Percentiles rank a stretch among this genome's conserved stretches.
These are phyloP conservation scores for Pleurotus eryngii DNA, from an alignment of 768 basidiomycete species.

Conservation along the genomic window DNA sequence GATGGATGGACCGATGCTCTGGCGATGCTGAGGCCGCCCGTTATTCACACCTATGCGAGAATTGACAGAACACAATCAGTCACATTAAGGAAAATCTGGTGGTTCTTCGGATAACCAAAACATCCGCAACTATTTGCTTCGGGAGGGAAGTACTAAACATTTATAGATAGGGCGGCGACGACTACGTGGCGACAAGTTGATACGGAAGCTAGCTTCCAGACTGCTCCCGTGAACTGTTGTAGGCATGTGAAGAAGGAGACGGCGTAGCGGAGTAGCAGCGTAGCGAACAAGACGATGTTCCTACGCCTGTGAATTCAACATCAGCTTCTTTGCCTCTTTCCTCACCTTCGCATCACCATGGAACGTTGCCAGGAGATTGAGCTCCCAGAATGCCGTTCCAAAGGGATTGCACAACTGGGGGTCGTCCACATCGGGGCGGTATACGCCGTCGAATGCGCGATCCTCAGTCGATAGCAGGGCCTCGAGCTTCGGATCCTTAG, in stretches of 20 bases:
- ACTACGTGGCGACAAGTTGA: not conserved
- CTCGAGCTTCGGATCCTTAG: constrained; percentile 77
- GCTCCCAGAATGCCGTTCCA: constrained; percentile 84
- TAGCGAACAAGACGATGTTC: no score
- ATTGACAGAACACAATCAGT: constrained; percentile 2
- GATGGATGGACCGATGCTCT: not conserved
- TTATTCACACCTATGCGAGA: not conserved
- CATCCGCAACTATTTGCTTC: not conserved
- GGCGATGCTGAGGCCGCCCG: not conserved
- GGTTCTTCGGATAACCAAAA: not conserved
- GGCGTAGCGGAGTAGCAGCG: not conserved
- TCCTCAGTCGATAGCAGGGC: constrained; percentile 87
- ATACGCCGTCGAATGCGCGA: constrained; percentile 78
- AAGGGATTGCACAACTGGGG: constrained; percentile 82
- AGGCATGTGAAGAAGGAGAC: not conserved
- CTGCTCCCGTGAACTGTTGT: not conserved
- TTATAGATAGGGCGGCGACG: not conserved
- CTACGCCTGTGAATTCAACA: constrained; percentile 5
- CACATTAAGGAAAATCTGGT: not conserved
- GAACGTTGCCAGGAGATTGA: constrained; percentile 54
- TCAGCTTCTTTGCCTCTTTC: constrained; percentile 58
- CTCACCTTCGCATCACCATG: constrained; percentile 71
- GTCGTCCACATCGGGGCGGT: constrained; percentile 83
- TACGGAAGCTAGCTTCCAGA: not conserved
- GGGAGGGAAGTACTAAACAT: not conserved